These are phyloP conservation scores for Aspergillus sp. DNA, from an alignment of 2,329 filamentous ascomycete species.

Conservation along the genomic window DNA sequence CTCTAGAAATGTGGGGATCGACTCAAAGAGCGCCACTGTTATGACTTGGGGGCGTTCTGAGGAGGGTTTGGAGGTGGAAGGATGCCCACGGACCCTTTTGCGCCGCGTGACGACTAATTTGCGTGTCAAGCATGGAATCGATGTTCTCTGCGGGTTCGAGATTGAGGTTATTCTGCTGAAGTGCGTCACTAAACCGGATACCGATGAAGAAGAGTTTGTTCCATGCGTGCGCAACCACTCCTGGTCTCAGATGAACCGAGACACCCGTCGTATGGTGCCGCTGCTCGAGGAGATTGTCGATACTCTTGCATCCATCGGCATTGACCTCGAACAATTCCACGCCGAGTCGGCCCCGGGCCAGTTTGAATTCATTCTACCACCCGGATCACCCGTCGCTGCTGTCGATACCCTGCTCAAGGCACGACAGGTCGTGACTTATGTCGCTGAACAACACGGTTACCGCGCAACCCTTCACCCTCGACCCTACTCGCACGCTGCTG, in stretches of 20 bases:
- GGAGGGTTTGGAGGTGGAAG: slow-evolving; percentile 52
- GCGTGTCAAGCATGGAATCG: slow-evolving; percentile 55
- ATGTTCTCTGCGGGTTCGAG: slow-evolving; percentile 74
- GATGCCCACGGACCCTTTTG: slow-evolving; percentile 70
- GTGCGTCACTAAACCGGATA: slow-evolving; percentile 39
- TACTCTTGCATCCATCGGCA: slow-evolving; percentile 61
- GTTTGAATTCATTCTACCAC: slow-evolving; percentile 73
- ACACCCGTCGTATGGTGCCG: slow-evolving; percentile 58
- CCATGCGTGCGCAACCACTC: slow-evolving; percentile 66
- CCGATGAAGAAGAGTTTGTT: slow-evolving; percentile 33
- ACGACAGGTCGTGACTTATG: slow-evolving; percentile 66
- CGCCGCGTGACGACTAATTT: slow-evolving; percentile 57
- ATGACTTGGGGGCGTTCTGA: slow-evolving; percentile 66
- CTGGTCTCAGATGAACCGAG: slow-evolving; percentile 67
- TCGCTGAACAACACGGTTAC: slow-evolving; percentile 64
- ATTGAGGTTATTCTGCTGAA: slow-evolving; percentile 75
- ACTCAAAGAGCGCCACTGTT: slow-evolving; percentile 62
- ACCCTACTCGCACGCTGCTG: slow-evolving; percentile 56
- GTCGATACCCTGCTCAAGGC: slow-evolving; percentile 72
- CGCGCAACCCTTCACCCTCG: slow-evolving; percentile 74
- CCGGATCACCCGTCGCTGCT: slow-evolving; percentile 64
- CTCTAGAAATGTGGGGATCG: slow-evolving; percentile 58
- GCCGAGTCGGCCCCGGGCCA: slow-evolving; percentile 73
- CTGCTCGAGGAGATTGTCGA: slow-evolving; percentile 68
- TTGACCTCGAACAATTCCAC: slow-evolving; percentile 72